Base-by-base conservation (phyloP, 2,329 filamentous ascomycete genomes). In the Albophoma yamanashiensis region DNA sequence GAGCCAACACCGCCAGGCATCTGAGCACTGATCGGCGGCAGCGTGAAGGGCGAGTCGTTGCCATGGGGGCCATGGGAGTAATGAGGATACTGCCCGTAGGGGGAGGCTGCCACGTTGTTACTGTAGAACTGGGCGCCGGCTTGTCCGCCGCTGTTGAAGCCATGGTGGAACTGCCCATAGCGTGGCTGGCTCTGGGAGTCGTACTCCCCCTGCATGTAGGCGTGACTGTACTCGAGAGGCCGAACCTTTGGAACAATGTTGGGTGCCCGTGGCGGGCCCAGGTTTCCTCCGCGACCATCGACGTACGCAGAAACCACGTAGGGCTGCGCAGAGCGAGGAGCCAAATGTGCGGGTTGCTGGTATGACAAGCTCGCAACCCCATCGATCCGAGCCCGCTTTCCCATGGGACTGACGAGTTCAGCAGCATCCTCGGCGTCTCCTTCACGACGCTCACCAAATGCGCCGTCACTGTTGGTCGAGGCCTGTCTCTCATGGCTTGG, bases 21-120 rank as follows among this genome's bases (percentile, higher is more conserved):
- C n/a, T 67, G 68, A 12, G 63, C 52, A 31, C 62, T 60, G 58
- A 69, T 67, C 1, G 68, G 66, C 3, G 68, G 68, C n/a, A 69
- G 60, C 5, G 62, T 65, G n/a, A 61, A 55, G 15, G 59, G 63
- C n/a, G 59, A 39, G 4, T 60, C 57, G 34, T 42, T 20, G 40
- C 43, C 59, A 25, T 34, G 56, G 58, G 57, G 61, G 31, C 56
- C 34, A 38, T 20, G 56, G 38, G 17, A 12, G 25, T 27, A 36
- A 15, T 47, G 39, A 50, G 40, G 25, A 17, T 57, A 17, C 27
- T 42, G 40, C 0, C 40, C 56, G 8, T 50, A 57, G 3, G 42
- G 20, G 4, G 56, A 31, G 9, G 11, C 25, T 27, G 31, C 31
- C 31, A 4, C 31, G 31, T 14, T 53, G 31, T 7, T 36, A 14